Percentiles rank a stretch among this genome's conserved stretches.
Conservation (phyloP, 257 asterid genomes). For the Solanum dulcamara region DNA sequence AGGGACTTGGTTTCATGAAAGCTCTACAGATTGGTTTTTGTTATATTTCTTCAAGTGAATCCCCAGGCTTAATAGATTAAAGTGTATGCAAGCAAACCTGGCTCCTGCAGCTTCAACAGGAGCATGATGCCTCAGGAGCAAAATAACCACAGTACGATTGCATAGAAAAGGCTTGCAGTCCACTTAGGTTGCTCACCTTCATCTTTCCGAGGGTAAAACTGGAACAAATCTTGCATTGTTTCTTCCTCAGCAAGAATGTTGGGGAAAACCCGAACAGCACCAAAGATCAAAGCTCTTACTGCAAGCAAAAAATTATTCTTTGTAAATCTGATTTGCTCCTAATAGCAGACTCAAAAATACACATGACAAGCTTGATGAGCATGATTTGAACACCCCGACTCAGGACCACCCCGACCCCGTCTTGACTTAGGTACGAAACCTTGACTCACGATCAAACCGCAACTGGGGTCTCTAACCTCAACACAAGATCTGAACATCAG, state of each 20-base stretch:
- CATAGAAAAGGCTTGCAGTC: constrained; percentile 82
- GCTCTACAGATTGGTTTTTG: not conserved
- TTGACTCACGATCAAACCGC: too few relatives aligned
- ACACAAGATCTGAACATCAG: too few relatives aligned
- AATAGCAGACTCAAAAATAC: not conserved
- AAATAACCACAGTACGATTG: constrained; percentile 47
- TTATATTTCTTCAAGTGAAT: not conserved
- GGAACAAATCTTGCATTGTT: constrained; percentile 85
- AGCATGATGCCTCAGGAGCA: constrained; percentile 89
- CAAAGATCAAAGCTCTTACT: constrained; percentile 83
- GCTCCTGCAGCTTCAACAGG: constrained; percentile 99
- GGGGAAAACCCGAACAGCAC: constrained; percentile 81
- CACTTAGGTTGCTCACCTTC: constrained; percentile 88
- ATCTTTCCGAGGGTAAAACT: constrained; percentile 95
- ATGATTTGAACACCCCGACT: not conserved
- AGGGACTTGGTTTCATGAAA: not conserved
- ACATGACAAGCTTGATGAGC: not conserved
- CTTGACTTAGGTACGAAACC: too few relatives aligned
- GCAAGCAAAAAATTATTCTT: constrained; percentile 1
- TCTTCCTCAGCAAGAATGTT: constrained; percentile 99
- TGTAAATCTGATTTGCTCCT: not conserved
- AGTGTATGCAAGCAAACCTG: constrained; percentile 35
- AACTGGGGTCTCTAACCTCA: too few relatives aligned
- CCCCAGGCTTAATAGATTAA: not conserved
- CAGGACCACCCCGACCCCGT: too few relatives aligned